phyloP scores from a whole-genome alignment of 768 basidiomycete genomes.

The Russula griseocarnosa region DNA sequence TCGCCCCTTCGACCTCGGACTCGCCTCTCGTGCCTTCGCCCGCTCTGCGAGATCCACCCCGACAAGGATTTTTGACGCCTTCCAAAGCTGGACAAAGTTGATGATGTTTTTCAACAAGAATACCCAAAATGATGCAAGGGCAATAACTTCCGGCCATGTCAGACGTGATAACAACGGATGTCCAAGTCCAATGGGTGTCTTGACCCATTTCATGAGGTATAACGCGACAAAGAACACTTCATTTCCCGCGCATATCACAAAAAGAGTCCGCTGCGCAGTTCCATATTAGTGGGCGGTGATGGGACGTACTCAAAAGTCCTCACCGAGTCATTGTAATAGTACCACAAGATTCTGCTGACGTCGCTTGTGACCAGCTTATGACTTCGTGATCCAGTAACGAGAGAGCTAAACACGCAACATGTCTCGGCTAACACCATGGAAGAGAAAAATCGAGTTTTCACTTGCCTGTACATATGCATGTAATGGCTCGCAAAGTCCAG shows the following conservation, averaged over 20 bases:
- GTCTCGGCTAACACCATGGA: conserved; percentile 1
- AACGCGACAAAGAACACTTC: conserved; percentile 94
- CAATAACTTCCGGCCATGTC: conserved; percentile 78
- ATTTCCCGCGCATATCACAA: conserved; percentile 91
- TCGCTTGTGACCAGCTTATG: conserved; percentile 93
- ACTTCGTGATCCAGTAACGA: conserved; percentile 88
- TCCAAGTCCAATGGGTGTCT: conserved; percentile 51
- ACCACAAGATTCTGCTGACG: conserved; percentile 86
- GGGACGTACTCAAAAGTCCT: conserved; percentile 32
- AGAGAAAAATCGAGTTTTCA: background rate
- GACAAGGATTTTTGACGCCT: conserved; percentile 91
- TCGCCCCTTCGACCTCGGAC: conserved; percentile 25
- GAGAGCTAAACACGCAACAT: conserved; percentile 55
- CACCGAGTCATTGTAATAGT: conserved; percentile 92
- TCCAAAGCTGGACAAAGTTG: conserved; percentile 96
- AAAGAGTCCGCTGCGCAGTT: conserved; percentile 65
- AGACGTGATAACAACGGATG: conserved; percentile 38
- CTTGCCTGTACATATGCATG: conserved; percentile 99
- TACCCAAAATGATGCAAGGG: conserved; percentile 57
- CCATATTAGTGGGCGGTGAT: background rate
- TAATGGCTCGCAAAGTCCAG: conserved; percentile 98
- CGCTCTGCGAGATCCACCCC: conserved; percentile 90
- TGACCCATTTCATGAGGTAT: conserved; percentile 87
- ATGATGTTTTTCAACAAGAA: conserved; percentile 85
- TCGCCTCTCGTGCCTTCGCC: conserved; percentile 53